Percentiles rank a stretch among this genome's conserved stretches.
Evolutionary conservation across 208 protist genomes (phyloP).

Genomic region (Leishmania arabica): DNA sequence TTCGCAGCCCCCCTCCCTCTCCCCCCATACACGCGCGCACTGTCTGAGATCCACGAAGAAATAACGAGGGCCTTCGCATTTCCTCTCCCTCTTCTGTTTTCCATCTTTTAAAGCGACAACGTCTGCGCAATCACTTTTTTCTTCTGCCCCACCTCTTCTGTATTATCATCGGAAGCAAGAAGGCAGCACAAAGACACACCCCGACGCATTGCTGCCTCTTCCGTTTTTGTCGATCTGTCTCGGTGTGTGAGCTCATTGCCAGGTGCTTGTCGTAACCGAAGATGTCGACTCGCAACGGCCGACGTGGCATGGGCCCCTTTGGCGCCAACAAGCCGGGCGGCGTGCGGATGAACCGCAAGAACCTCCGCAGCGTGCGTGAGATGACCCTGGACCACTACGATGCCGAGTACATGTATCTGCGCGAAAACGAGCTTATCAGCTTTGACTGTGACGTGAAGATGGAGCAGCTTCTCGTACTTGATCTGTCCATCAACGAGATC

Average conservation of each 20-base stretch:
- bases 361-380: conserved; percentile 79
- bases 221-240: neutral
- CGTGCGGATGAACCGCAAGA: conserved; percentile 83
- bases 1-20: neutral
- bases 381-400: conserved; percentile 75
- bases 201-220: neutral
- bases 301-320: conserved; percentile 51
- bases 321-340: conserved; percentile 68
- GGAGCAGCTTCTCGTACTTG: conserved; percentile 87
- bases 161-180: neutral
- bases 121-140: neutral
- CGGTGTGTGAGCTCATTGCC: neutral
- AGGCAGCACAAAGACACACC: neutral
- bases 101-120: neutral
- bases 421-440: conserved; percentile 89
- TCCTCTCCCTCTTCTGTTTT: neutral
- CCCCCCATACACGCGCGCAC: neutral
- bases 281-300: conserved; percentile 33
- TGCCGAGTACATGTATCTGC: conserved; percentile 91
- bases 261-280: neutral
- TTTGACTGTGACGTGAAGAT: conserved; percentile 87
- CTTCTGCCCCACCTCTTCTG: neutral
- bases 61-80: neutral
- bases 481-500: conserved; percentile 94
- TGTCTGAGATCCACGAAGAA: conserved; percentile 5